Evolutionary conservation across 1,284 basidiomycete genomes (phyloP), one percentile per base, ranked within the genome.

Genomic region (Melampsora americana): DNA sequence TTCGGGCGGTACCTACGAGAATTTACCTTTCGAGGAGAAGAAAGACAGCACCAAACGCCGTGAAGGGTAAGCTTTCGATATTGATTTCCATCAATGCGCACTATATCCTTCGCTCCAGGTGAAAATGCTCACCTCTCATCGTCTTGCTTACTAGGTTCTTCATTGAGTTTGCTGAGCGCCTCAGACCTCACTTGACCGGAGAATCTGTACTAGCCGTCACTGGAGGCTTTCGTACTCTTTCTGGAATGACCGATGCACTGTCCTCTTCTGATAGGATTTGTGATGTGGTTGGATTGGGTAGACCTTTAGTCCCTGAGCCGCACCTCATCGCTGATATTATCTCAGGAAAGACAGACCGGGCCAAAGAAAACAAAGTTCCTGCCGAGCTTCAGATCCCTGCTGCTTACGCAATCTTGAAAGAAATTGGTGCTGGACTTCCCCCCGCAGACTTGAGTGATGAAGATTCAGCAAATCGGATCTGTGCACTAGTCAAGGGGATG

Each of bases 271-370:
- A 74, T 11, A 69, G 70, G 12, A 77, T 79, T 5, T 74, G 71
- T 64, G 80, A 82, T 66, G 81, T 86, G 61, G 80, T 87, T 68
- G 86, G 86, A 28, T 80, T 87, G 32, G 86, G 79, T 1, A 83
- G 86, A 30, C 86, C 86, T 0, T 79, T 86, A 7, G 80, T 83
- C 0, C 83, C 84, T 28, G 86, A 87, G 73, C 86, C 86, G 1
- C 82, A 84, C 79, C 79, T 87, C 9, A 83, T 82, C 26, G 80
- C 80, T 28, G 83, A 84, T 46, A 81, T 86, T 66, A 71, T 86
- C 60, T 79, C 80, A 18, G 85, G 85, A 18, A 80, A 81, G 60
- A 83, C 82, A 30, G 35, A 73, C 2, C 77, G 77, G n/a, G 84
- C 84, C 32, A 83, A 46, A 42, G 12, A 64, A 77, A 71, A 65